Conservation (phyloP, 2,329 filamentous ascomycete species). For the Fusarium solani-melongenae region DNA sequence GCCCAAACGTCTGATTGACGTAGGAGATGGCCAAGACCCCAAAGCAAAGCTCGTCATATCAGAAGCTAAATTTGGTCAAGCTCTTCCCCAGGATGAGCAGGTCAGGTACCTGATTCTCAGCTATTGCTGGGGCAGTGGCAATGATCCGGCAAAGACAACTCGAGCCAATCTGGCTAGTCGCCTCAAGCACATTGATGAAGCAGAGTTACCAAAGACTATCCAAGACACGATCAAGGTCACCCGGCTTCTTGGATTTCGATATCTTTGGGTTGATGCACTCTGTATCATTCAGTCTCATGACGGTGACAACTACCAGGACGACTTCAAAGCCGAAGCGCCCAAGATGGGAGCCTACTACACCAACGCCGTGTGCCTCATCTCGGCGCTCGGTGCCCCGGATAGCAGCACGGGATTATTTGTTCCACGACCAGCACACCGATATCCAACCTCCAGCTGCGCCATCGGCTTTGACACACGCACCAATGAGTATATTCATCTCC, state of each 20-base stretch:
- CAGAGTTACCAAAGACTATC: not conserved
- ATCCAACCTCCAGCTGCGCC: not conserved
- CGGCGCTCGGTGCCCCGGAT: not conserved
- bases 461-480: not conserved
- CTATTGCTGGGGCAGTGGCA: not conserved
- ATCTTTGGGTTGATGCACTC: constrained; percentile 6
- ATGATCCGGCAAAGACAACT: not conserved
- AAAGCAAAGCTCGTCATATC: not conserved
- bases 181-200: not conserved
- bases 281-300: not conserved
- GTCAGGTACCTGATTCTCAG: not conserved
- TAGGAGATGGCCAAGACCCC: not conserved
- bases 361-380: constrained; percentile 2
- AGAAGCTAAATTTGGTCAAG: not conserved
- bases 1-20: not conserved
- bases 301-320: not conserved
- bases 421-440: not conserved
- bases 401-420: constrained; percentile 2
- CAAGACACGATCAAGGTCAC: not conserved
- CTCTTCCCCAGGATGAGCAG: not conserved
- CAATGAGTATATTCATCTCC: not conserved
- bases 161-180: not conserved
- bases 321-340: not conserved
- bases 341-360: constrained; percentile 14
- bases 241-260: not conserved